Base-by-base conservation (phyloP, 768 basidiomycete species). In the Leccinum pellstonianum region DNA sequence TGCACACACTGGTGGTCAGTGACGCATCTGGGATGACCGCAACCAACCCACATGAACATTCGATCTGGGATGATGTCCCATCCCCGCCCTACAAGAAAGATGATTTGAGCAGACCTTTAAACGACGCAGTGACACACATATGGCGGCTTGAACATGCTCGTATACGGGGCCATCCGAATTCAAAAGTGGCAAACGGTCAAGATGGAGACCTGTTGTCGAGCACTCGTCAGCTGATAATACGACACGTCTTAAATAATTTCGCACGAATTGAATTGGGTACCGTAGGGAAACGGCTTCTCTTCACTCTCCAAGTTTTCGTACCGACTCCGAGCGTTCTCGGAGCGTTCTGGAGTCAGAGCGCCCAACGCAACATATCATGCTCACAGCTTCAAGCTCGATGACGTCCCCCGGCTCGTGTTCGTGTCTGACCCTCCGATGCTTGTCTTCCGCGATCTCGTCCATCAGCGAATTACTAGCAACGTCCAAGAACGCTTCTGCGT, bases 81-180 rank as follows among this genome's bases (percentile, higher is more conserved):
- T 93, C 90, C 6, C 95, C 95, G 11, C 95, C 95, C 85, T 96
- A 77, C 0, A 12, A 35, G 33, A 49, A 43, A 3, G 10, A 25
- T 57, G 5, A 52, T n/a, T 31, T 27, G 2, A 31, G 14, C n/a
- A 5, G 3, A 23, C 46, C 35, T 33, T 17, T 29, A 41, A 46
- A 14, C 38, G 25, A 41, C 31, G 8, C 17, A 11, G 31, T 14
- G 21, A 49, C 77, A 61, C 54, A 82, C 84, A 77, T 86, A 85
- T 35, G 96, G 74, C 3, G 90, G 93, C 76, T 95, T 93, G 80
- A 95, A 98, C 88, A 95, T 95, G 68, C 89, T 86, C 25, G 94
- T 95, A 71, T 90, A 98, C 0, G 95, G 95, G 14, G 88, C 86
- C 66, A 95, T 76, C 25, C 95, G 83, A 57, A 98, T 95, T 65